phyloP scores from a whole-genome alignment of 2,329 filamentous ascomycete genomes.

The Botryotinia convoluta region DNA sequence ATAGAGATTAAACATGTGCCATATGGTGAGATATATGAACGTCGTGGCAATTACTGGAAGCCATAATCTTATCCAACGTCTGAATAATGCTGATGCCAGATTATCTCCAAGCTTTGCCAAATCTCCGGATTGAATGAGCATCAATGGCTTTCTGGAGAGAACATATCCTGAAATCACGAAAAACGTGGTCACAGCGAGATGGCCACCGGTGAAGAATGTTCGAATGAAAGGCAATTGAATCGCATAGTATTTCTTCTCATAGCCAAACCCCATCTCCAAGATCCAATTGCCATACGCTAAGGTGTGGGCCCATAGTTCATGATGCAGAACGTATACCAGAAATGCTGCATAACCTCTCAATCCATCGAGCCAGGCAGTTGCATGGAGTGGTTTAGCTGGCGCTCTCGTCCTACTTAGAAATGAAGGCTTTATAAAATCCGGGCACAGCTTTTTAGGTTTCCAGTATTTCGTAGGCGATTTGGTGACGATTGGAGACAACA shows the following conservation, averaged over 20 bases:
- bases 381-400: conserved; percentile 17
- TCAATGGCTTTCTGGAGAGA: conserved; percentile 45
- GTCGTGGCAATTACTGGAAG: conserved; percentile 46
- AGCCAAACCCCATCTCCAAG: conserved; percentile 35
- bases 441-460: conserved; percentile 14
- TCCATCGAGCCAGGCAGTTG: conserved; percentile 43
- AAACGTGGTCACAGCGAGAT: conserved; percentile 55
- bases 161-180: conserved; percentile 50
- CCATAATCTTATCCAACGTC: conserved; percentile 47
- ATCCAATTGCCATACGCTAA: conserved; percentile 21
- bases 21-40: conserved; percentile 38
- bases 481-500: neutral
- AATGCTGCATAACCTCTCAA: conserved; percentile 49
- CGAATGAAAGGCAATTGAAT: conserved; percentile 55
- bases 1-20: conserved; percentile 34
- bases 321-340: conserved; percentile 48
- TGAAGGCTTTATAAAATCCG: conserved; percentile 20
- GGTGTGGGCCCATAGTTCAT: conserved; percentile 40
- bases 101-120: conserved; percentile 40
- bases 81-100: conserved; percentile 47
- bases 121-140: conserved; percentile 42
- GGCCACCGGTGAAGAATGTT: conserved; percentile 58
- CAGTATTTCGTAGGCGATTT: neutral
- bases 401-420: conserved; percentile 13
- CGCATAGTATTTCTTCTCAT: conserved; percentile 39